phyloP scores from a whole-genome alignment of 2,329 filamentous ascomycete species.

The Clonostachys solani region DNA sequence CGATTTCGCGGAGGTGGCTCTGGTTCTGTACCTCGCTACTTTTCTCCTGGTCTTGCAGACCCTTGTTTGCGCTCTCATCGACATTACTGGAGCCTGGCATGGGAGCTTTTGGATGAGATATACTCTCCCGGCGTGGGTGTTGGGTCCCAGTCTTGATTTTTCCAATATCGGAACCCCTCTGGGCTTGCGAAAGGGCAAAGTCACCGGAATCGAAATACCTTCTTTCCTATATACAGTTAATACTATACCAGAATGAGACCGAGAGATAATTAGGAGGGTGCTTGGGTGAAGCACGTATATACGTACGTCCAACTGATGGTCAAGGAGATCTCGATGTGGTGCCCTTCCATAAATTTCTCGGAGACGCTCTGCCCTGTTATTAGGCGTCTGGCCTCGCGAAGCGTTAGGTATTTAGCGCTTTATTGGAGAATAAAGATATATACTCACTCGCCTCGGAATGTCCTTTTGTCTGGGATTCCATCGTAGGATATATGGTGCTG shows the following conservation, averaged over 20 bases:
- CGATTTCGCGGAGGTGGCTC: too few relatives aligned
- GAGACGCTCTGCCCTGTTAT: neutral
- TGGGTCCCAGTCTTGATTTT: neutral
- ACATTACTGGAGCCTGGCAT: neutral
- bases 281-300: too few relatives aligned
- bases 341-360: neutral
- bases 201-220: neutral
- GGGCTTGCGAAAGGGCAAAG: neutral
- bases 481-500: too few relatives aligned
- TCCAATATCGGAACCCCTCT: neutral
- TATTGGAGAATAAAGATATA: too few relatives aligned
- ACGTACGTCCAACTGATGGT: neutral
- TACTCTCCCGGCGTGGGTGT: neutral
- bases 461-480: too few relatives aligned
- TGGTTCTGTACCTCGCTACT: too few relatives aligned
- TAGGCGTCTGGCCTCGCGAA: too few relatives aligned
- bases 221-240: neutral
- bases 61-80: neutral
- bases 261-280: neutral
- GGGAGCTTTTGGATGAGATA: neutral
- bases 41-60: neutral
- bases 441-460: too few relatives aligned
- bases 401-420: too few relatives aligned
- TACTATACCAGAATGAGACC: neutral
- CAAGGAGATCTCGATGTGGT: neutral